Base-by-base conservation (phyloP, 2,329 filamentous ascomycete genomes). In the Xenoacremonium recifei region DNA sequence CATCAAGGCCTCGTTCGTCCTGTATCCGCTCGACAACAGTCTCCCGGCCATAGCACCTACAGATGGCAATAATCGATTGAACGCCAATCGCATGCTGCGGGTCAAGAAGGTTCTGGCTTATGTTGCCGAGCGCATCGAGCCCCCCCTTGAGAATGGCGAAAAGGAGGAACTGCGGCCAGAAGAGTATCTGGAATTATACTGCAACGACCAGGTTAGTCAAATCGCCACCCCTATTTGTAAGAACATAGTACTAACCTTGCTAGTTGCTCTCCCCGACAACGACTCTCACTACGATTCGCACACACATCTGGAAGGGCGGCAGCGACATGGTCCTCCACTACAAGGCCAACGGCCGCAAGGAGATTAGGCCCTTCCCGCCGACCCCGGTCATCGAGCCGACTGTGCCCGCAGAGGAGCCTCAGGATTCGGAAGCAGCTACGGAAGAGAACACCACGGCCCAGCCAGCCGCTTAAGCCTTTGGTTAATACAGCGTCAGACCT, bases 21-120 rank as follows among this genome's bases (percentile, higher is more conserved):
- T 99, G 18, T 82, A 93, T 54, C 91, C 93, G 0, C 77, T 87
- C 55, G 84, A 89, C 51, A 69, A 77, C 19, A 53, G 41, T 20
- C 70, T 97, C 39, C 89, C 90, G 1, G 78, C 77, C 40, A 85
- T 96, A 37, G 67, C 81, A 4, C 90, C 95, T 59, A 85, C 81
- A 4, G 90, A 95, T 59, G 85, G 85, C 39, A 95, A 92, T 64
- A 92, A 91, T 52, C 84, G 93, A 18, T 76, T 99, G 38, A 99
- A 97, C 62, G 93, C 93, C 10, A 99, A 97, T 61, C 82, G 92
- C 41, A 97, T 99, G 93, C 75, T 99, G 37, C 81, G 93, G 35
- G 89, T 95, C 4, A 92, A 89, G 70, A 99, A 99, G 73, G 93
- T 99, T 17, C 70, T 97, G 44, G 82, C 84, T 0, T 99, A 99